Percentiles rank a stretch among this genome's conserved stretches.
phyloP scores from a whole-genome alignment of 2,329 filamentous ascomycete genomes.

The Colletotrichum abscissum region DNA sequence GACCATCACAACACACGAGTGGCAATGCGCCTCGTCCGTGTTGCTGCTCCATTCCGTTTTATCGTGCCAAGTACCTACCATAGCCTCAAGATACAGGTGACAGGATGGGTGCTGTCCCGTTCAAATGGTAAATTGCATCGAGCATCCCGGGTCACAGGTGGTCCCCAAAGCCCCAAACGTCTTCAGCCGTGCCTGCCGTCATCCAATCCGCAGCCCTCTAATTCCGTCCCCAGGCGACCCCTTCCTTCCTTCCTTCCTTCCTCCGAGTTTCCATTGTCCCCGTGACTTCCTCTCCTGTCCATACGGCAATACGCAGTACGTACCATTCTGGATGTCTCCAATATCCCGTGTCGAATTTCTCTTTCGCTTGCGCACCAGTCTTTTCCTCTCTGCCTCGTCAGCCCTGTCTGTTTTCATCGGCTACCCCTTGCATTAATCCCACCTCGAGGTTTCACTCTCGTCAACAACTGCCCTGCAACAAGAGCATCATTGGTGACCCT shows the following conservation, averaged over 20 bases:
- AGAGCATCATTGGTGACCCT: background rate
- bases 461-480: background rate
- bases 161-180: slow-evolving; percentile 1
- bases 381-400: background rate
- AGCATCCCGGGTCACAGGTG: background rate
- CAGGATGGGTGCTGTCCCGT: background rate
- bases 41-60: background rate
- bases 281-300: background rate
- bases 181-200: slow-evolving; percentile 2
- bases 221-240: slow-evolving; percentile 6
- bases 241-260: slow-evolving; percentile 7
- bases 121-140: slow-evolving; percentile 5
- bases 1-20: background rate
- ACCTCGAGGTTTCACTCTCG: background rate
- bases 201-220: slow-evolving; percentile 12
- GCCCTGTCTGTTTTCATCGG: background rate
- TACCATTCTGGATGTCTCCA: background rate
- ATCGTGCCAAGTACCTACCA: background rate
- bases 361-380: background rate
- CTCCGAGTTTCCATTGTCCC: slow-evolving; percentile 3
- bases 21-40: background rate
- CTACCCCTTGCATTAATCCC: background rate
- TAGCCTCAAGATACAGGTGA: background rate
- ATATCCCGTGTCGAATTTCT: background rate
- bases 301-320: too few relatives aligned